phyloP scores from a whole-genome alignment of 1,284 basidiomycete species.

The Phenoliferia sp. region DNA sequence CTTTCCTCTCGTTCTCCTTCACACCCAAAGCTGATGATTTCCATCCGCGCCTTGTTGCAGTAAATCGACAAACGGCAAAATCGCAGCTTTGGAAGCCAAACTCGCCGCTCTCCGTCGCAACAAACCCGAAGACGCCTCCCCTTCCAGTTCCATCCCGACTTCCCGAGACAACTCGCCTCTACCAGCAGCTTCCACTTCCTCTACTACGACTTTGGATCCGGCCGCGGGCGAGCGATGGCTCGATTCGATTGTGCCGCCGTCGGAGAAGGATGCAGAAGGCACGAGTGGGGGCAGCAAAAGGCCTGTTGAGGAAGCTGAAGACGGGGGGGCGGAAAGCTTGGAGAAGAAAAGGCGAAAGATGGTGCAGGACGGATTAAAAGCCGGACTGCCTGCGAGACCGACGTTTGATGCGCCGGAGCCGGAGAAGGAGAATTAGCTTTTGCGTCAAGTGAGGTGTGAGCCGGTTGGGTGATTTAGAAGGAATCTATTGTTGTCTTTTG shows the following conservation, averaged over 20 bases:
- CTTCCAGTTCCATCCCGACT: too few relatives aligned
- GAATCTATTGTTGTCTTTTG: too few relatives aligned
- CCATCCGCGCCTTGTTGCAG: neutral
- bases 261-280: neutral
- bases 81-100: constrained; percentile 3
- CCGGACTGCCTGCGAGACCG: neutral
- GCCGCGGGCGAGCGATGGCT: neutral
- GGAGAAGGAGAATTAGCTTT: neutral
- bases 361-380: neutral
- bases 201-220: too few relatives aligned
- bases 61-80: constrained; percentile 2
- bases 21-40: neutral
- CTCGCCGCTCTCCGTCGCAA: neutral
- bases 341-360: neutral
- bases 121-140: neutral
- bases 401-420: neutral
- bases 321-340: neutral
- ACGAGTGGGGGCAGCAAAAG: neutral
- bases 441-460: neutral
- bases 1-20: neutral
- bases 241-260: neutral
- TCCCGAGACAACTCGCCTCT: neutral
- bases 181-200: neutral
- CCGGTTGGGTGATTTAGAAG: neutral
- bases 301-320: neutral